phyloP scores from a whole-genome alignment of 305 asterid genomes.

The Stenogyne calaminthoides region DNA sequence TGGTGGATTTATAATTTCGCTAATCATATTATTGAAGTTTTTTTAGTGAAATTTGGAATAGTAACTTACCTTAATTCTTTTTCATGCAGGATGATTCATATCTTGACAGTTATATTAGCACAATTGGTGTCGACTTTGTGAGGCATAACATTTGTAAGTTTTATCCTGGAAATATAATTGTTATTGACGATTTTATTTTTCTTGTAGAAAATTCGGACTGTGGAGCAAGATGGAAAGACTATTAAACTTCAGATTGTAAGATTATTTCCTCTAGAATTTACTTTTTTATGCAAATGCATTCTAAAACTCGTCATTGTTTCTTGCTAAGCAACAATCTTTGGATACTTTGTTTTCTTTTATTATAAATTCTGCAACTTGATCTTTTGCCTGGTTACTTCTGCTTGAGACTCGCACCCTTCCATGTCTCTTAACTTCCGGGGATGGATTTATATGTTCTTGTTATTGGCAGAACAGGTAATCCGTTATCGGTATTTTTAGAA shows the following conservation, averaged over 20 bases:
- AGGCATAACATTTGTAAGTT: conserved; percentile 35
- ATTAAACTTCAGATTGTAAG: conserved; percentile 53
- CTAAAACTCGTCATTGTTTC: not conserved
- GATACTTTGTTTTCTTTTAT: not conserved
- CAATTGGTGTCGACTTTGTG: conserved; percentile 86
- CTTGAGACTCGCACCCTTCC: not conserved
- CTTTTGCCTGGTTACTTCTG: not conserved
- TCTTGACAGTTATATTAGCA: conserved; percentile 85
- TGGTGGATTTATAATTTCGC: conserved; percentile 9
- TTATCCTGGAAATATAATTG: not conserved
- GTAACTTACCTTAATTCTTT: not conserved
- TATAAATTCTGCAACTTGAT: not conserved
- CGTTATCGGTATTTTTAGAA: not conserved
- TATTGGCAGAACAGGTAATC: not conserved
- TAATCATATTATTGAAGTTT: not conserved
- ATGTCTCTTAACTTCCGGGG: not conserved
- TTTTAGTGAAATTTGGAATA: conserved; percentile 3
- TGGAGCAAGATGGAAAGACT: conserved; percentile 55
- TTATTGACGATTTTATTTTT: conserved; percentile 17
- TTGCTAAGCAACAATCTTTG: conserved; percentile 11
- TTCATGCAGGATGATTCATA: conserved; percentile 69
- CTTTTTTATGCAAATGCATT: conserved; percentile 6
- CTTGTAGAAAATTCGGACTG: conserved; percentile 71
- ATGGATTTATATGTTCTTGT: not conserved
- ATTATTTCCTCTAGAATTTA: conserved; percentile 22